Evolutionary conservation across 139 green algal genomes (phyloP).

Genomic region (Nannochloris sp.): DNA sequence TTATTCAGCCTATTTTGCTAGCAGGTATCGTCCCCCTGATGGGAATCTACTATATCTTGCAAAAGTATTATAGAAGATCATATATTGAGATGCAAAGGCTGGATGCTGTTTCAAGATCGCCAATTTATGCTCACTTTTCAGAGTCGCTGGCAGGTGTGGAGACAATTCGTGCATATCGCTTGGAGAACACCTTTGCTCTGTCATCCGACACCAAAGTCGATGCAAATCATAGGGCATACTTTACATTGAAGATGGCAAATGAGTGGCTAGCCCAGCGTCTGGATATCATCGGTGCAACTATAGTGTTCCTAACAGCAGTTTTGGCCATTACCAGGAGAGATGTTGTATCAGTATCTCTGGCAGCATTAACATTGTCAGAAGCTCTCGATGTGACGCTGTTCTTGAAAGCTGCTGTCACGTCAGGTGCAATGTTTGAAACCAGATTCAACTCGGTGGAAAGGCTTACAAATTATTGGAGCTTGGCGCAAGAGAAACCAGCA

Average conservation of each 20-base stretch:
- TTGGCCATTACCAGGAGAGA: slow-evolving; percentile 41
- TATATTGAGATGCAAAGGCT: slow-evolving; percentile 93
- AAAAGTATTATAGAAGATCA: slow-evolving; percentile 42
- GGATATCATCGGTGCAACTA: slow-evolving; percentile 59
- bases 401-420: slow-evolving; percentile 74
- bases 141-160: slow-evolving; percentile 47
- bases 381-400: slow-evolving; percentile 73
- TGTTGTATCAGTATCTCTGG: slow-evolving; percentile 39
- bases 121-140: slow-evolving; percentile 74
- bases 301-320: slow-evolving; percentile 48
- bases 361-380: slow-evolving; percentile 45
- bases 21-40: slow-evolving; percentile 49
- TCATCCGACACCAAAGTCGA: slow-evolving; percentile 45
- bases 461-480: slow-evolving; percentile 61
- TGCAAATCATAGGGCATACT: slow-evolving; percentile 59
- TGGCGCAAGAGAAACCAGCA: slow-evolving; percentile 36
- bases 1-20: slow-evolving; percentile 36
- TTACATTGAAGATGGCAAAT: slow-evolving; percentile 58
- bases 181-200: slow-evolving; percentile 45
- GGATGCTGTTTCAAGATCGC: slow-evolving; percentile 70
- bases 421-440: slow-evolving; percentile 69
- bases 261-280: slow-evolving; percentile 77
- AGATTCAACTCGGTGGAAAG: slow-evolving; percentile 93
- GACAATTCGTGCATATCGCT: slow-evolving; percentile 68
- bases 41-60: slow-evolving; percentile 65